phyloP scores from a whole-genome alignment of 371 early-diverging fungal species.

The Mucor piriformis region DNA sequence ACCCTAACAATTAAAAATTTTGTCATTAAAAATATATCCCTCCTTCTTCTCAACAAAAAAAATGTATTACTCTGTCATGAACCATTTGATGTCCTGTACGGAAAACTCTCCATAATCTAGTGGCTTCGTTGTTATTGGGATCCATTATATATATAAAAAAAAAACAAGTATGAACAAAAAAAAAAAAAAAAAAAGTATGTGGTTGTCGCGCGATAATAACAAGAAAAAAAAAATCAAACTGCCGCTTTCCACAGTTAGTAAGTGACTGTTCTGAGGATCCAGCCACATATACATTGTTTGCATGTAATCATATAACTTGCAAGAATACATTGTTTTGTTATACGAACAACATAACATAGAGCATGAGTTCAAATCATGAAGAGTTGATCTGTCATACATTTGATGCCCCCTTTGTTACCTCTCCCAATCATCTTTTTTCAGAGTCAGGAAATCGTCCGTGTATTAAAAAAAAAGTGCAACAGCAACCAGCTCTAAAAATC shows the following conservation, averaged over 20 bases:
- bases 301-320: no score
- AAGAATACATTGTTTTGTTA: no score
- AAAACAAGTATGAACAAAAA: not conserved
- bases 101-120: conserved; percentile 84
- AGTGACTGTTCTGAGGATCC: not conserved
- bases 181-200: not conserved
- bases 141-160: conserved; percentile 43
- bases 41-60: not conserved
- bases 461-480: no score
- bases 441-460: no score
- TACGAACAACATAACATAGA: no score
- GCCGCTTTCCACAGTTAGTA: not conserved
- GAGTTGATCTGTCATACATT: no score
- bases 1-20: conserved; percentile 60
- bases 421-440: no score
- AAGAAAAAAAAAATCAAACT: not conserved
- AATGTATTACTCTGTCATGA: conserved; percentile 67
- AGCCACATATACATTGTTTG: no score
- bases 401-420: not conserved
- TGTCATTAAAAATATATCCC: no score
- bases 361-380: no score
- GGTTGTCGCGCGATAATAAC: not conserved
- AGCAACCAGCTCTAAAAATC: no score
- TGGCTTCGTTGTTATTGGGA: conserved; percentile 63
- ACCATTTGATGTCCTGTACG: conserved; percentile 91